phyloP scores from a whole-genome alignment of 306 rosid genomes.

The Sicyos edulis region DNA sequence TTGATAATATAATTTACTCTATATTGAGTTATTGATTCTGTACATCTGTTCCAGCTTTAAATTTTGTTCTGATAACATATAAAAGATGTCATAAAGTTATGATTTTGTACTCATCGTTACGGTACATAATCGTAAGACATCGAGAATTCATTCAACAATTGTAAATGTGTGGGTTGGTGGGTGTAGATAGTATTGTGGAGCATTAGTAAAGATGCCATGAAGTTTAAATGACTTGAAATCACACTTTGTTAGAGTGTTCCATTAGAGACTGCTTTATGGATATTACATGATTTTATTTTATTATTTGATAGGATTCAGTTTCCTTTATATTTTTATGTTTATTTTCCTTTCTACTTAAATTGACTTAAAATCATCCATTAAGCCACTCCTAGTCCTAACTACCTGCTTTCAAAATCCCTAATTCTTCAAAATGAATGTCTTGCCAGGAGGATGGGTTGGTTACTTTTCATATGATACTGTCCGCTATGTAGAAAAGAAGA shows the following conservation, averaged over 20 bases:
- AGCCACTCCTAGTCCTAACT: background rate
- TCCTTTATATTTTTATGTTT: background rate
- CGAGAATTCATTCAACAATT: background rate
- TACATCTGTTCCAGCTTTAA: background rate
- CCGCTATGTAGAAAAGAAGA: conserved; percentile 86
- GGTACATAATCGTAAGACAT: background rate
- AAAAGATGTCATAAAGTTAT: no score
- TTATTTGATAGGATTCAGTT: background rate
- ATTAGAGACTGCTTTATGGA: background rate
- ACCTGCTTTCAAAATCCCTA: background rate
- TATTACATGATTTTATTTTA: background rate
- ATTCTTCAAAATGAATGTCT: conserved; percentile 5
- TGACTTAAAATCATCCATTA: background rate
- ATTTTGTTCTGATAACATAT: background rate
- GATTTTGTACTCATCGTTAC: background rate
- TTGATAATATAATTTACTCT: background rate
- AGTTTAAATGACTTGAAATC: background rate
- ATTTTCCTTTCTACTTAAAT: background rate
- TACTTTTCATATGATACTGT: conserved; percentile 92
- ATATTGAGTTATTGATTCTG: background rate
- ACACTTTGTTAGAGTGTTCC: background rate
- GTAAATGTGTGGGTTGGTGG: background rate
- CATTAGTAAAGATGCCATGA: background rate
- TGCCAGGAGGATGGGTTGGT: conserved; percentile 92
- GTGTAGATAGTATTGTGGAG: background rate